Base-by-base conservation (phyloP, 495 filamentous ascomycete species). In the Antarctomyces pellizariae region DNA sequence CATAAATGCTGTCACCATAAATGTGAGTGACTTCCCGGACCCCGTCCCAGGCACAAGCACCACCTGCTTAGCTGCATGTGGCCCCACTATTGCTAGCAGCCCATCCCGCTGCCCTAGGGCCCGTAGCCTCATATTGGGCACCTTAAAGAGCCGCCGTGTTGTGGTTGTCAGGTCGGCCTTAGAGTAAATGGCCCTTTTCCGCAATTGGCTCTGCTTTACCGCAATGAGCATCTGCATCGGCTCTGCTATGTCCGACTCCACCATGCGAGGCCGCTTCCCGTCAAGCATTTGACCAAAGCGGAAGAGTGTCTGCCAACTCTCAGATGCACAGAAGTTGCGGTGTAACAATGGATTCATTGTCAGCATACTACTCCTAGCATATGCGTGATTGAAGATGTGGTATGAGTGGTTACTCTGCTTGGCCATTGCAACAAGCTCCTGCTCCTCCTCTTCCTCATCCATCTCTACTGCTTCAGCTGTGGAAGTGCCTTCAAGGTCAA, bases 321-420 rank as follows among this genome's bases (percentile, higher is more conserved):
- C 10, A 13, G 12, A 33, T 13, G 11, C 22, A n/a, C 18, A 10
- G 24, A 26, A 27, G 16, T 33, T 26, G 1, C 24, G 22, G 6
- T 32, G 12, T 26, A 32, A 11, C 16, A 26, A 10, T 13, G 10
- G 15, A 13, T 26, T 32, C 9, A 26, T 32, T 13, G 15, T 32
- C 4, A 32, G 24, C 5, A 21, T 28, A 1, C 10, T 33, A 13
- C 13, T 33, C 1, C 31, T 18, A 22, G 16, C 11, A 33, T 33
- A 23, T 33, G 20, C 20, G 28, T 33, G 15, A 23, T 33, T 33
- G 20, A 33, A 33, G 7, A 16, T 33, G 18, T 13, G 9, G 13
- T 28, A 28, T 1, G 2, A 28, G 9, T 33, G 13, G 18, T 33
- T 33, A 16, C 24, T 33, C 15, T 18, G 17, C 19, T 28, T 13